Percentiles rank a stretch among this genome's conserved stretches.
Conservation (phyloP, 768 basidiomycete species). For the Porphyrellus cyaneotinctus region DNA sequence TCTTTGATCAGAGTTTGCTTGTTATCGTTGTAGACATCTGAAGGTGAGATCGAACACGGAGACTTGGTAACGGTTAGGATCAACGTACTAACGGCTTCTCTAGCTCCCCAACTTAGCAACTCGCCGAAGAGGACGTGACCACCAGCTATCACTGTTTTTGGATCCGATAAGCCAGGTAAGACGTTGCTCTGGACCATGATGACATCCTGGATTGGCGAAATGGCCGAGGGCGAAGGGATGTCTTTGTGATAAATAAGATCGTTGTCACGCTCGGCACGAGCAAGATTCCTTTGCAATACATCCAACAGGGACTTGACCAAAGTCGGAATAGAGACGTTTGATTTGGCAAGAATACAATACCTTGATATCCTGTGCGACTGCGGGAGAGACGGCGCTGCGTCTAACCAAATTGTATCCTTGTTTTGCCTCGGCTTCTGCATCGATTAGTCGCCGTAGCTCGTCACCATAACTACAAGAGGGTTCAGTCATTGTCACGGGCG, state of each 20-base stretch:
- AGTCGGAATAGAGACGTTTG: not conserved
- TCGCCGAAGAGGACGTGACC: conserved; percentile 65
- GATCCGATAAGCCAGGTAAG: conserved; percentile 56
- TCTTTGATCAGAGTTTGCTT: conserved; percentile 69
- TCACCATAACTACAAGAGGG: conserved; percentile 66
- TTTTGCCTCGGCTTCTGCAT: conserved; percentile 65
- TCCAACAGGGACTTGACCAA: conserved; percentile 66
- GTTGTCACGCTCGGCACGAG: conserved; percentile 84
- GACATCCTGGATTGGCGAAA: conserved; percentile 60
- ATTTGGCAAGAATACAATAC: conserved; percentile 34
- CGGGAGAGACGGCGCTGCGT: conserved; percentile 53
- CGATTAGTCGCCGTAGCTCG: conserved; percentile 73
- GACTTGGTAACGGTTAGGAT: not conserved
- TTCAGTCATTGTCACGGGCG: conserved; percentile 3
- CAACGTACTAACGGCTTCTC: conserved; percentile 77
- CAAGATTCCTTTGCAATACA: conserved; percentile 59
- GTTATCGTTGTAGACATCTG: conserved; percentile 84
- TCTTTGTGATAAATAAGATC: conserved; percentile 93
- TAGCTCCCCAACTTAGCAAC: conserved; percentile 82
- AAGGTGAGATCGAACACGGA: not conserved
- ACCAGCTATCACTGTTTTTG: conserved; percentile 48
- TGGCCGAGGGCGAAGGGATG: conserved; percentile 66
- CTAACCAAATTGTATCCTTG: conserved; percentile 66
- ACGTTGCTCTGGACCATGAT: conserved; percentile 60
- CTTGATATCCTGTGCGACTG: conserved; percentile 76